Evolutionary conservation across 2,329 filamentous ascomycete genomes (phyloP), one percentile per base, ranked within the genome.

Genomic region (Cladosporium sp.): DNA sequence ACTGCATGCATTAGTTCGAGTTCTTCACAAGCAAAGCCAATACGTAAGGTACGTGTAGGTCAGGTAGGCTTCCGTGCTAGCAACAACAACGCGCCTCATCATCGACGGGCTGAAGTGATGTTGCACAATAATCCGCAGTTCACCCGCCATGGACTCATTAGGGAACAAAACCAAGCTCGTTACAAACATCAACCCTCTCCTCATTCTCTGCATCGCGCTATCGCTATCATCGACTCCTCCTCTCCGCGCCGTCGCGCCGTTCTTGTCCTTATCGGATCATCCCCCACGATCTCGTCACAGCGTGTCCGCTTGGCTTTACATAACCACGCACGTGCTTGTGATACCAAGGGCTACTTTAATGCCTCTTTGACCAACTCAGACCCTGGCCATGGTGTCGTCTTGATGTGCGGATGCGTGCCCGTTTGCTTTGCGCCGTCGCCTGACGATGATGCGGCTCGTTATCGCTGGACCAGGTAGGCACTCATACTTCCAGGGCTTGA

Each of bases 231-330:
- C 49, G 49, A 11, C 56, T 34, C 28, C 53, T 25, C 28, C 53
- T 34, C 53, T n/a, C 18, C 53, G 28, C 28, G 53, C 56, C 56
- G 56, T 25, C 56, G 56, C 56, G 32, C 56, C 32, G 34, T 43
- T 14, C 56, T 58, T 58, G 23, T 43, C 51, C 34, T 58, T 46
- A 46, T 58, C 34, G 23, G 23, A 36, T 25, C 26, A 13, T 28
- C 6, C 56, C 56, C 56, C 56, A 28, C 56, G 56, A 39, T 58
- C 56, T 26, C 14, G 18, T 58, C 32, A 18, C 30, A 23, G 58
- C 34, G n/a, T 60, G 30, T 16, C 18, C 43, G 3, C 58, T 60
- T 60, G 43, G 58, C 43, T 60, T 60, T 60, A 60, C 58, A 49
- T 60, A 51, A 60, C 10, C 32, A 32, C n/a, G 43, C 58, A 60